Evolutionary conservation across 805 yeast genomes (phyloP).

Genomic region (Kazachstania martiniae): DNA sequence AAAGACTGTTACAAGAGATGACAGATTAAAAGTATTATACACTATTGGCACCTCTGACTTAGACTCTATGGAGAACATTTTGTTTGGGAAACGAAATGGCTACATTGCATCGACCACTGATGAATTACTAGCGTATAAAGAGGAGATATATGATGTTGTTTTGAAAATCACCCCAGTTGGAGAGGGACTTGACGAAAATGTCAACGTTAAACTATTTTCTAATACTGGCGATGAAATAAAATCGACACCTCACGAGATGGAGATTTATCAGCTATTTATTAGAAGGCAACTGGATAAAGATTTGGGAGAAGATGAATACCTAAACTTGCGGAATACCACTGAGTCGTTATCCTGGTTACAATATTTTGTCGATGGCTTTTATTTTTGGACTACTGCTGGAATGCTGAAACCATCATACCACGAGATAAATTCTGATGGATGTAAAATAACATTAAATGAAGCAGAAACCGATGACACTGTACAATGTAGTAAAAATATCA

Average conservation of each 20-base stretch:
- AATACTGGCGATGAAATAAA: slow-evolving; percentile 8
- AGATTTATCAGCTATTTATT: slow-evolving; percentile 10
- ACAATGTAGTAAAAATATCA: slow-evolving; percentile 4
- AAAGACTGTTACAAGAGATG: not conserved
- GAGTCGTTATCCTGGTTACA: slow-evolving; percentile 26
- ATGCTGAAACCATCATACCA: slow-evolving; percentile 20
- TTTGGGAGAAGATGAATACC: slow-evolving; percentile 4
- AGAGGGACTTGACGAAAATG: slow-evolving; percentile 3
- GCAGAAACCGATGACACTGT: no score
- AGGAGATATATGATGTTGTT: slow-evolving; percentile 19
- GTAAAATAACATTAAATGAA: not conserved
- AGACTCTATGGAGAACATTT: slow-evolving; percentile 3
- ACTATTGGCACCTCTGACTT: slow-evolving; percentile 11
- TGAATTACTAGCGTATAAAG: slow-evolving; percentile 16
- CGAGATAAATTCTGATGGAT: not conserved
- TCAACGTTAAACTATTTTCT: slow-evolving; percentile 4
- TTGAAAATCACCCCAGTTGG: slow-evolving; percentile 12
- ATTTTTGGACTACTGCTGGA: slow-evolving; percentile 23
- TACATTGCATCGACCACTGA: slow-evolving; percentile 27
- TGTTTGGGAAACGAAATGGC: slow-evolving; percentile 7
- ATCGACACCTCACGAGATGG: slow-evolving; percentile 23
- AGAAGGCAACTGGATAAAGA: slow-evolving; percentile 10
- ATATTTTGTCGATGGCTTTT: slow-evolving; percentile 22
- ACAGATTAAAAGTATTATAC: slow-evolving; percentile 1
- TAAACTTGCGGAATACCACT: slow-evolving; percentile 7